phyloP scores from a whole-genome alignment of 805 yeast genomes.

The Wickerhamomyces ciferrii region DNA sequence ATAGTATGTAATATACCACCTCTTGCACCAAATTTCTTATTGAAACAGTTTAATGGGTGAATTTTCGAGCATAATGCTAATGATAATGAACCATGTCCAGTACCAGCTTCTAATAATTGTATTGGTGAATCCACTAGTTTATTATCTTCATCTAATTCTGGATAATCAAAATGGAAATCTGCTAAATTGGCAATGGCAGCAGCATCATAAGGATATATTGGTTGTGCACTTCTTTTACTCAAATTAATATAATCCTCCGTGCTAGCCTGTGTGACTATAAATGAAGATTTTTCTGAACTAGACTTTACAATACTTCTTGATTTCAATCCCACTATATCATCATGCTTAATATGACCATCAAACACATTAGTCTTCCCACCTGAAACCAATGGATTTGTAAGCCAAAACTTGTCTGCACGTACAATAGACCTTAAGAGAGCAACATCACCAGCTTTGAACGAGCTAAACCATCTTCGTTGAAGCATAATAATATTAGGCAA shows the following conservation, averaged over 20 bases:
- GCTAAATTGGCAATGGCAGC: conserved; percentile 39
- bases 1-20: conserved; percentile 43
- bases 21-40: conserved; percentile 21
- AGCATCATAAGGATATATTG: conserved; percentile 47
- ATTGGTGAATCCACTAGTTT: conserved; percentile 21
- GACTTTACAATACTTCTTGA: conserved; percentile 29
- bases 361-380: conserved; percentile 17
- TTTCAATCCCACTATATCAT: conserved; percentile 31
- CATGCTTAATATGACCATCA: conserved; percentile 26
- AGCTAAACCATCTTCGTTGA: background rate
- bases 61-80: conserved; percentile 35
- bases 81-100: conserved; percentile 49
- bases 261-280: conserved; percentile 32
- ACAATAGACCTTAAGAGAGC: background rate
- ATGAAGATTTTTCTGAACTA: conserved; percentile 19
- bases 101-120: conserved; percentile 47
- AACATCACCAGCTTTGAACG: background rate
- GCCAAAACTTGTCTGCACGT: conserved; percentile 11
- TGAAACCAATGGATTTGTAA: conserved; percentile 17
- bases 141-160: conserved; percentile 15
- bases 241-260: conserved; percentile 42
- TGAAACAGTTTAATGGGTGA: conserved; percentile 39
- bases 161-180: conserved; percentile 40
- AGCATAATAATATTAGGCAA: background rate
- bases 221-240: conserved; percentile 40